Conservation (phyloP, 495 filamentous ascomycete genomes). For the Aspergillus panamensis region DNA sequence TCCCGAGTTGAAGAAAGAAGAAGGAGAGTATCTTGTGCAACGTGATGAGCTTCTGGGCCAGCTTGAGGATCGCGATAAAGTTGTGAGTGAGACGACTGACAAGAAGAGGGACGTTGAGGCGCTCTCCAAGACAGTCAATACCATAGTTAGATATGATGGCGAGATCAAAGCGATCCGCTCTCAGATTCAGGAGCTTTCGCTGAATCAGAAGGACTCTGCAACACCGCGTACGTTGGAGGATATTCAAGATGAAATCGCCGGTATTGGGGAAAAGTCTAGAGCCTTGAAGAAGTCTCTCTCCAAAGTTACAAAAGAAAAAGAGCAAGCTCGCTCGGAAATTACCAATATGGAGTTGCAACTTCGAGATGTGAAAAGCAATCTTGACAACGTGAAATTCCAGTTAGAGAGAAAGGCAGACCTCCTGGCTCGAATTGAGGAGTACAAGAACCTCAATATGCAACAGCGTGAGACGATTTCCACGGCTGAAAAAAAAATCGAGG, state of each 20-base stretch:
- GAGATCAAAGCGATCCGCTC: constrained; percentile 66
- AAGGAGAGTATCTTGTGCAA: constrained; percentile 50
- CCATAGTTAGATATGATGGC: constrained; percentile 65
- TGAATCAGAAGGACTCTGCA: constrained; percentile 65
- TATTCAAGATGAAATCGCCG: constrained; percentile 71
- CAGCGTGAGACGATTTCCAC: constrained; percentile 64
- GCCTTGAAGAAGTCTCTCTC: constrained; percentile 57
- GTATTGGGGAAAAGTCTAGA: constrained; percentile 63
- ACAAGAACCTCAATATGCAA: constrained; percentile 60
- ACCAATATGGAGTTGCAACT: constrained; percentile 67
- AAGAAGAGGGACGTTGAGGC: constrained; percentile 71
- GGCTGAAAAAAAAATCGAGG: constrained; percentile 66
- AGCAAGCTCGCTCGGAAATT: constrained; percentile 63
- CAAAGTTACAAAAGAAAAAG: constrained; percentile 64
- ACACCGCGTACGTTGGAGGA: constrained; percentile 69
- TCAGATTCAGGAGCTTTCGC: constrained; percentile 66
- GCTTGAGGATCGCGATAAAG: constrained; percentile 69
- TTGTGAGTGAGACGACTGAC: constrained; percentile 60
- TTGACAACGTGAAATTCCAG: constrained; percentile 65
- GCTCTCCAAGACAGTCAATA: constrained; percentile 68
- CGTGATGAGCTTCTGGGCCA: constrained; percentile 58
- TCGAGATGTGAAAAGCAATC: constrained; percentile 63
- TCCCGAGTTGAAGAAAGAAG: constrained; percentile 61
- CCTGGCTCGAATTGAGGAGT: constrained; percentile 64
- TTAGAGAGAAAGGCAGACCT: constrained; percentile 74